Evolutionary conservation across 495 filamentous ascomycete species (phyloP), one percentile per base, ranked within the genome.

Genomic region (Aspergillus asperescens): DNA sequence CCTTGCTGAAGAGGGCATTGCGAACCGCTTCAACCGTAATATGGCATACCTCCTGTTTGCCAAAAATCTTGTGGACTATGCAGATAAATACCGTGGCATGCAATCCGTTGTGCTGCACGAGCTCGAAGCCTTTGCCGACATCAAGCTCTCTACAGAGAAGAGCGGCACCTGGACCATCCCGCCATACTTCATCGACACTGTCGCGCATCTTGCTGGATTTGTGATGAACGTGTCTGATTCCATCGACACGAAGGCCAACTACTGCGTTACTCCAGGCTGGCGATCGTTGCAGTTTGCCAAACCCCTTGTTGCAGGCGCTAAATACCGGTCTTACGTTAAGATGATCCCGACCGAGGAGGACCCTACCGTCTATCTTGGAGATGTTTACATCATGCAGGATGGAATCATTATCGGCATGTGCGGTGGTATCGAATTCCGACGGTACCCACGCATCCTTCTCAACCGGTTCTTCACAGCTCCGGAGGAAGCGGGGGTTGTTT

Each of bases 201-300:
- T 80, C 7, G 63, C 62, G 28, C 79, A 82, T 57, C 54, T 81
- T 5, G 72, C 76, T 6, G 79, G 79, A 7, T 80, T 82, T 57
- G 73, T 80, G 28, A 70, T 79, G 62, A 82, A 82, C 49, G 76
- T 61, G 12, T 70, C 66, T 7, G 78, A 80, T 28, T 62, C 70
- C 9, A 53, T 69, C 18, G 74, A 79, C 50, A 74, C 74, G 3
- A 67, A 68, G 42, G 66, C 71, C 43, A 68, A 70, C 35, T 73
- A 77, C 35, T 81, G 70, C 57, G 60, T 75, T 29, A 62, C 64
- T 19, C 71, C 69, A n/a, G 72, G 72, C 5, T 73, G 69, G 73
- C 54, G 61, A 12, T 62, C 58, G 0, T 52, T 77, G 56, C 68
- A 64, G 1, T 58, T 77, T 10, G 55, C 59, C 2, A 47, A 53